Percentiles rank a stretch among this genome's conserved stretches.
These are phyloP conservation scores for Odonthalia washingtoniensis DNA, from an alignment of 31 red algal genomes.

Conservation along the genomic window DNA sequence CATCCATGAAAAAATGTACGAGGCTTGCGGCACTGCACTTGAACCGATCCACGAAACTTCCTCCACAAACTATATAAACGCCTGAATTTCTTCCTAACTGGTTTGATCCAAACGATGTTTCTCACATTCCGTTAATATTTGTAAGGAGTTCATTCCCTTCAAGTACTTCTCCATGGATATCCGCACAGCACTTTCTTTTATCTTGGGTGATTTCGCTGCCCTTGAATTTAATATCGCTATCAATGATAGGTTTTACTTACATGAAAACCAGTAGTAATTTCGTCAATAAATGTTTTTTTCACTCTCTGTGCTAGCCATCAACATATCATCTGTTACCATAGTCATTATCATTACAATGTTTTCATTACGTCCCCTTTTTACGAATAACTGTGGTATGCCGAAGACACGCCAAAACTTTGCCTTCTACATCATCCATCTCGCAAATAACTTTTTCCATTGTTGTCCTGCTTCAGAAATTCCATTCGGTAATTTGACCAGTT, in stretches of 20 bases:
- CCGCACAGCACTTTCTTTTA: background rate
- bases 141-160: too few species aligned
- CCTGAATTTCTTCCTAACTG: too few species aligned
- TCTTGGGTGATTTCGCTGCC: background rate
- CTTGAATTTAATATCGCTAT: background rate
- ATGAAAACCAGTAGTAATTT: background rate
- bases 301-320: background rate
- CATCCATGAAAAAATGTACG: too few species aligned
- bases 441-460: slow-evolving; percentile 29
- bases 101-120: too few species aligned
- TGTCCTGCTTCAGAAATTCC: slow-evolving; percentile 45
- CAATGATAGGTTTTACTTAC: background rate
- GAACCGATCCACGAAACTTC: too few species aligned
- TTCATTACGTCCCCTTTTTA: too few species aligned
- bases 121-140: too few species aligned
- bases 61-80: too few species aligned
- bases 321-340: slow-evolving; percentile 6
- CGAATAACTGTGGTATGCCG: too few species aligned
- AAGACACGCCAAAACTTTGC: too few species aligned
- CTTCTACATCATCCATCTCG: slow-evolving; percentile 18
- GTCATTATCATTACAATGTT: background rate
- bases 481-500: slow-evolving; percentile 19
- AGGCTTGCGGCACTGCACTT: too few species aligned
- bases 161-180: slow-evolving; percentile 14
- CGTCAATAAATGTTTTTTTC: background rate